Percentiles rank a stretch among this genome's conserved stretches.
Evolutionary conservation across 257 asterid species (phyloP).

Genomic region (Paulownia fortunei): DNA sequence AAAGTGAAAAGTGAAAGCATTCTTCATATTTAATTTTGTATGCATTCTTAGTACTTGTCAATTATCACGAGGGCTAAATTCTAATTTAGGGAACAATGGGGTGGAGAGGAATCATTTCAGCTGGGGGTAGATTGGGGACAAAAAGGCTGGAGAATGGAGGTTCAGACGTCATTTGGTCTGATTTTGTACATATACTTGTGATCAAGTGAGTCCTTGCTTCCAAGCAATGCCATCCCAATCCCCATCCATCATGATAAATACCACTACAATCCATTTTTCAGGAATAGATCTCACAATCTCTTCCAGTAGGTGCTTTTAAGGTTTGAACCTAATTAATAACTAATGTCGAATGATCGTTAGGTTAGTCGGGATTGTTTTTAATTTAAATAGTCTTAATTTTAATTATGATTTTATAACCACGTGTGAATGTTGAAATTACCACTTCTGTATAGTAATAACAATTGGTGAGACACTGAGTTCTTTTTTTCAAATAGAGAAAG

Average conservation of each 20-base stretch:
- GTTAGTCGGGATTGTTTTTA: too few species aligned
- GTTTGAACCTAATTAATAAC: too few species aligned
- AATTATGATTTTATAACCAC: too few species aligned
- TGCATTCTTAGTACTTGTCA: neutral
- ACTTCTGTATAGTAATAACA: too few species aligned
- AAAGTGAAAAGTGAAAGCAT: too few species aligned
- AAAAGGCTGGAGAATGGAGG: neutral
- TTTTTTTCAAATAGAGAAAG: too few species aligned
- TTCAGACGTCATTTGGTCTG: constrained; percentile 8
- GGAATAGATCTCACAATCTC: neutral
- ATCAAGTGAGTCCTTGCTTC: neutral
- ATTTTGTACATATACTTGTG: neutral
- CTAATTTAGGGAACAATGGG: neutral
- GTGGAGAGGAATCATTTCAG: constrained; percentile 8
- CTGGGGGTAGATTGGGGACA: neutral
- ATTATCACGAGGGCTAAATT: neutral
- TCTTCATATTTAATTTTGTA: too few species aligned
- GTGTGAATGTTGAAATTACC: too few species aligned
- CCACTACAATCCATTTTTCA: neutral
- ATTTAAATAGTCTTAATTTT: too few species aligned
- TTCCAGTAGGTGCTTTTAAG: too few species aligned
- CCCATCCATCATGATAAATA: neutral
- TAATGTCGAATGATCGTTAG: too few species aligned
- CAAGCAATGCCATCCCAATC: neutral
- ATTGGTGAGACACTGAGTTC: too few species aligned